Evolutionary conservation across 2,329 filamentous ascomycete species (phyloP).

Genomic region (Talaromyces amestolkiae): DNA sequence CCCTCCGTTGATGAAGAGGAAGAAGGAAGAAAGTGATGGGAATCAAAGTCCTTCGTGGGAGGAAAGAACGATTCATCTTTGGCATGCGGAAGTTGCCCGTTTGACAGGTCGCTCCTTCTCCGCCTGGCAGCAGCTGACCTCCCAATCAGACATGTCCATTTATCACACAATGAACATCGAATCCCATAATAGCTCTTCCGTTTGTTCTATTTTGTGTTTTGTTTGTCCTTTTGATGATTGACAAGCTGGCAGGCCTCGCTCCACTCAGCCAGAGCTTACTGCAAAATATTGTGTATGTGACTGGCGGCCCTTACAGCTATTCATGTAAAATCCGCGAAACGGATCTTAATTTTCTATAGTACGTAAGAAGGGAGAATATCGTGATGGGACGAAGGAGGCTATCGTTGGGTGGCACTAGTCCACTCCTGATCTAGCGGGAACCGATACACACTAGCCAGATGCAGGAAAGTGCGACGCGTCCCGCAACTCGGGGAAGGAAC

Average conservation of each 20-base stretch:
- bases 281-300: no score
- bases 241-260: no score
- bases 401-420: neutral
- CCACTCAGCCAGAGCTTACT: no score
- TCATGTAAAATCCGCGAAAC: no score
- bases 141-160: conserved; percentile 24
- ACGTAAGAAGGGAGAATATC: neutral
- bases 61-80: neutral
- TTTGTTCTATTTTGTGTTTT: neutral
- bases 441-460: neutral
- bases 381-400: neutral
- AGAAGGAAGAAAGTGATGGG: neutral
- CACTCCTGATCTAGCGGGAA: neutral
- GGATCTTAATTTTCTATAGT: no score
- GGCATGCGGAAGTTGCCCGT: neutral
- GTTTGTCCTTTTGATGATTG: neutral
- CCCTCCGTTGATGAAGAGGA: neutral
- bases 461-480: conserved; percentile 11
- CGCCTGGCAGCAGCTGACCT: conserved; percentile 27
- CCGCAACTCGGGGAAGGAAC: neutral
- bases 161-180: neutral
- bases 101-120: conserved; percentile 32
- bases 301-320: no score
- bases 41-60: neutral
- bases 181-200: neutral